These are phyloP conservation scores for Gonapodya prolifera DNA, from an alignment of 192 early-diverging fungal species.

Conservation along the genomic window DNA sequence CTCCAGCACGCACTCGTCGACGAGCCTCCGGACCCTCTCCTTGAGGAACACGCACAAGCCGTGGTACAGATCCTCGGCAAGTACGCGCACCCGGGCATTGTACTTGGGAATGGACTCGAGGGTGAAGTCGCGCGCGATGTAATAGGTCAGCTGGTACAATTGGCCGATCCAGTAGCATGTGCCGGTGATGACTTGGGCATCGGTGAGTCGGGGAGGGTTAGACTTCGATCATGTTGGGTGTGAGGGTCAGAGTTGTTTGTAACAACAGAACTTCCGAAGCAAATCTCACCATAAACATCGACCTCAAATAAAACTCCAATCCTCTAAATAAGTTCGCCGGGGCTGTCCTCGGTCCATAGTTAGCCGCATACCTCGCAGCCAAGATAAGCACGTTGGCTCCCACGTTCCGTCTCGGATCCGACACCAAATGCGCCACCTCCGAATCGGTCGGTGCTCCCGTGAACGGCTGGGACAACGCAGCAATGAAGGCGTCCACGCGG, in stretches of 20 bases:
- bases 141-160: constrained; percentile 66
- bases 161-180: constrained; percentile 86
- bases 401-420: constrained; percentile 24
- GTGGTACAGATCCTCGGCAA: constrained; percentile 42
- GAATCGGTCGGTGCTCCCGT: constrained; percentile 34
- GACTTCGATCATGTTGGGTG: constrained; percentile 21
- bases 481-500: constrained; percentile 60
- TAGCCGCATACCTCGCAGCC: constrained; percentile 75
- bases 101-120: constrained; percentile 54
- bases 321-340: no score
- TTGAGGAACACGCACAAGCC: constrained; percentile 9
- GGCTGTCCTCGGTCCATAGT: no score
- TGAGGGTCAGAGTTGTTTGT: constrained; percentile 40
- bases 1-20: constrained; percentile 9
- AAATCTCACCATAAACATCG: constrained; percentile 43
- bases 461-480: no score
- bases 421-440: constrained; percentile 16
- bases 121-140: constrained; percentile 71
- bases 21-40: background rate
- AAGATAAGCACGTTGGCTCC: constrained; percentile 82
- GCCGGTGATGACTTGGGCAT: background rate
- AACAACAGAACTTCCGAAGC: constrained; percentile 12
- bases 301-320: constrained; percentile 56
- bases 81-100: constrained; percentile 70
- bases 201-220: constrained; percentile 1